Conservation (phyloP, 2,329 filamentous ascomycete species). For the Fusarium sublunatum region DNA sequence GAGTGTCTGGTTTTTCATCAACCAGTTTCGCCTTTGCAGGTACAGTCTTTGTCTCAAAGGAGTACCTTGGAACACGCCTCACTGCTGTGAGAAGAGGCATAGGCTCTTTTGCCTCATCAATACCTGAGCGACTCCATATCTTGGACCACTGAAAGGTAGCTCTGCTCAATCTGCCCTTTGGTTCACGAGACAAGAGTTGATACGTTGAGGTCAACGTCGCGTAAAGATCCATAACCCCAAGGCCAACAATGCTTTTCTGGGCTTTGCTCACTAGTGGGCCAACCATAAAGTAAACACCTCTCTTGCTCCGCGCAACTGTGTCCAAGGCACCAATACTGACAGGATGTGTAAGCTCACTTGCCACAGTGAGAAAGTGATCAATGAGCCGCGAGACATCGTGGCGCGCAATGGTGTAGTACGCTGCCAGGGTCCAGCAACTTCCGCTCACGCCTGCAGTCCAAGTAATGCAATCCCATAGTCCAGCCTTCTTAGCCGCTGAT, state of each 20-base stretch:
- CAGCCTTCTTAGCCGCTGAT: slow-evolving; percentile 18
- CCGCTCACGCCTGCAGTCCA: slow-evolving; percentile 43
- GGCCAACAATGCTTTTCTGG: slow-evolving; percentile 38
- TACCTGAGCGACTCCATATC: slow-evolving; percentile 31
- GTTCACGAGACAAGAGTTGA: slow-evolving; percentile 28
- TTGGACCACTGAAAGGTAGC: slow-evolving; percentile 40
- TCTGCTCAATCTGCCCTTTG: slow-evolving; percentile 27
- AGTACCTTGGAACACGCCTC: slow-evolving; percentile 31
- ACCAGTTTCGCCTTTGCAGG: neutral
- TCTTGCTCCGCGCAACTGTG: slow-evolving; percentile 28
- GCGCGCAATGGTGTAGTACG: slow-evolving; percentile 41
- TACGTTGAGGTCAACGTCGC: slow-evolving; percentile 37
- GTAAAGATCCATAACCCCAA: slow-evolving; percentile 43
- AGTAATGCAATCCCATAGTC: slow-evolving; percentile 37
- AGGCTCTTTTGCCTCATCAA: slow-evolving; percentile 24
- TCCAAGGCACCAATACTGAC: slow-evolving; percentile 37
- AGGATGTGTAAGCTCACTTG: slow-evolving; percentile 34
- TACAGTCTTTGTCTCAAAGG: slow-evolving; percentile 18
- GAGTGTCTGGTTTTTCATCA: rapidly evolving
- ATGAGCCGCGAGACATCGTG: slow-evolving; percentile 26
- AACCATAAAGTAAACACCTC: slow-evolving; percentile 37
- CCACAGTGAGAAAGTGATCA: slow-evolving; percentile 33
- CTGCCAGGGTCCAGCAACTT: slow-evolving; percentile 41
- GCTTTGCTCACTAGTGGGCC: slow-evolving; percentile 39
- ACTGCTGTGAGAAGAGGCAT: slow-evolving; percentile 42